Evolutionary conservation across 345 rosid species (phyloP).

Genomic region (Corymbia maculata): DNA sequence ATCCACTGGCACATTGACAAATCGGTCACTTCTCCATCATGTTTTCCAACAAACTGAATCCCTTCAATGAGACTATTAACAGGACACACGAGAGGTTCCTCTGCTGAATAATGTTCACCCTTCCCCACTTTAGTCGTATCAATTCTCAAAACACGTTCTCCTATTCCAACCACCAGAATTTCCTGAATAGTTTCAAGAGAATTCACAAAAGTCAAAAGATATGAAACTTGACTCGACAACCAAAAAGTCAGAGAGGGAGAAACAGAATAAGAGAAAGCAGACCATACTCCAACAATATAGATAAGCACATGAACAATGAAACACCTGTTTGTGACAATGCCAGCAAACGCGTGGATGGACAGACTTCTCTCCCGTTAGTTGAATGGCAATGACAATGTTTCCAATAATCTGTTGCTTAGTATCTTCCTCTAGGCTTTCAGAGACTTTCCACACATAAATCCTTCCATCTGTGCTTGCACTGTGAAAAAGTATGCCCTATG

Average conservation of each 20-base stretch:
- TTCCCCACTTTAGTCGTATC: conserved; percentile 69
- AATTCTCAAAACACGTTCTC: conserved; percentile 60
- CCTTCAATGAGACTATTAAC: conserved; percentile 64
- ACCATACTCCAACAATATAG: background rate
- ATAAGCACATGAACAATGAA: background rate
- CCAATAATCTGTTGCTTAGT: conserved; percentile 66
- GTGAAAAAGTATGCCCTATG: conserved; percentile 4
- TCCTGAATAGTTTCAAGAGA: conserved; percentile 36
- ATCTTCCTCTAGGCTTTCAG: conserved; percentile 73
- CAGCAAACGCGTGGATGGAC: conserved; percentile 83
- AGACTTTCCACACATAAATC: conserved; percentile 64
- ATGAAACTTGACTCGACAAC: background rate
- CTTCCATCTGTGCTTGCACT: conserved; percentile 78
- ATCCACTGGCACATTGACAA: conserved; percentile 93
- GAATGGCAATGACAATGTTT: conserved; percentile 48
- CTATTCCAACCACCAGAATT: conserved; percentile 68
- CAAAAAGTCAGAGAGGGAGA: background rate
- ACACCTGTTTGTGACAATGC: conserved; percentile 92
- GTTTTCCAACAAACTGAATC: conserved; percentile 75
- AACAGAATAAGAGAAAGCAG: background rate
- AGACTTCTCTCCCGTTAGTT: conserved; percentile 43
- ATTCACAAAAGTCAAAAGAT: background rate
- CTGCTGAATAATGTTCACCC: conserved; percentile 48
- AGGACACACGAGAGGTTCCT: conserved; percentile 66
- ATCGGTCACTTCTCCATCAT: conserved; percentile 91